Conservation (phyloP, 108 stramenopile genomes). For the Nitzschia sp. region DNA sequence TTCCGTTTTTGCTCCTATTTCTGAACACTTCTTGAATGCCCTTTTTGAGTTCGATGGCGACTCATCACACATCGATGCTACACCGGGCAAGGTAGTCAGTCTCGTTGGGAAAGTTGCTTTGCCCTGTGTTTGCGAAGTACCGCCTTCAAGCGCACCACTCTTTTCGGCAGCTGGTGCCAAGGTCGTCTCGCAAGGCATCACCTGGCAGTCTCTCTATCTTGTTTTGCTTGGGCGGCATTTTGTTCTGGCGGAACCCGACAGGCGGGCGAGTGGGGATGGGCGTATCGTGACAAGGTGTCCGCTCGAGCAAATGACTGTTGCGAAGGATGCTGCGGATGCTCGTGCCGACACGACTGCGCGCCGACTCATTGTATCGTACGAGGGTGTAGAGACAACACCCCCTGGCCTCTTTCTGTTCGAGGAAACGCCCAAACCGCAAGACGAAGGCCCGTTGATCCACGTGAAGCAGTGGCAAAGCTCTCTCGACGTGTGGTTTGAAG, state of each 20-base stretch:
- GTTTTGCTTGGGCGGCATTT: conserved; percentile 61
- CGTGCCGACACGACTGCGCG: conserved; percentile 64
- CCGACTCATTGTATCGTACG: conserved; percentile 59
- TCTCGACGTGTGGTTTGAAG: conserved; percentile 89
- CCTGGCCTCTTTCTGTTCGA: conserved; percentile 68
- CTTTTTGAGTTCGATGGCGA: conserved; percentile 21
- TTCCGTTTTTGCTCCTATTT: conserved; percentile 23
- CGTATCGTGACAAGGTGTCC: conserved; percentile 63
- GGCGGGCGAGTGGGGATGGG: conserved; percentile 61
- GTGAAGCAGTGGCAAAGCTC: conserved; percentile 33
- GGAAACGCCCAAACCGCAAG: conserved; percentile 27
- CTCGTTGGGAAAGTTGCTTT: conserved; percentile 67
- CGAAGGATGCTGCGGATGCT: conserved; percentile 46
- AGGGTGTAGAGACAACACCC: conserved; percentile 50
- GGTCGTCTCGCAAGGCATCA: conserved; percentile 75
- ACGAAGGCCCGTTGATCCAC: conserved; percentile 18
- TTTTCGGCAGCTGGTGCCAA: conserved; percentile 62
- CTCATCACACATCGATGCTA: conserved; percentile 4
- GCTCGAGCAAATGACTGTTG: conserved; percentile 50
- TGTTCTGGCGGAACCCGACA: conserved; percentile 74
- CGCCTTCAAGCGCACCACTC: conserved; percentile 48
- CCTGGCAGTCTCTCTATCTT: conserved; percentile 88
- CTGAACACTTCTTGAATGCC: conserved; percentile 16
- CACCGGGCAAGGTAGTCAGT: conserved; percentile 55
- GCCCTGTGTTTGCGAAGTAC: conserved; percentile 87